Base-by-base conservation (phyloP, 2,329 filamentous ascomycete genomes). In the Aspergillus persii region DNA sequence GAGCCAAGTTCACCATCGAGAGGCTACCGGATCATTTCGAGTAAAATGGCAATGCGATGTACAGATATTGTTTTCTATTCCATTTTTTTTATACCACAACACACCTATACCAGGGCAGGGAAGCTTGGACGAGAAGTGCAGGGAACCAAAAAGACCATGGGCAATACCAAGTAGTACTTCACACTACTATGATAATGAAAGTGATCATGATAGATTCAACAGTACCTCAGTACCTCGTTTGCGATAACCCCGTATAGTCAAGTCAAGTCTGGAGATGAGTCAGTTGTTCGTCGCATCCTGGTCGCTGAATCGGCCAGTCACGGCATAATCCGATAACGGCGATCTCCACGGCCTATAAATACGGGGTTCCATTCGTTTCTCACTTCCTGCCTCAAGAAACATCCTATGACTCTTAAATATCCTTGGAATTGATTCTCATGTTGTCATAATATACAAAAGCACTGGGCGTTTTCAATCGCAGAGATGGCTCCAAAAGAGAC, bases 1-100 rank as follows among this genome's bases (percentile, higher is more conserved):
- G 91, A 70, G 92, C 91, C 50, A 97, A 97, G 77, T 98, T 97
- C 77, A 89, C 94, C 51, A 95, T 99, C 70, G 95, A 98, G 82
- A 86, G 93, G 69, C 77, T 97, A 63, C 93, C 93, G 4, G 90
- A 92, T 76, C 91, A 91, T 41, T 90, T 91, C 36, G 88, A 92
- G 56, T 67, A 63, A 56, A 31, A n/a, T 50, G 26, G 44, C 11
- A n/a, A 3, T 7, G 6, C 18, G 44, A 47, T 47, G 44, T 47
- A 47, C 44, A 27, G 12, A 27, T 47, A 47, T 27, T 31, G 18
- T 31, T 41, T 41, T 47, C 18, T 23, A 47, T 12, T 41, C n/a
- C 36, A 41, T 3, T 47, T 36, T 23, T 15, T 26, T 23, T 23
- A 47, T 23, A 47, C 26, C 44, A 47, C 18, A 23, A 23, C 18